A percentile compares a stretch with the other conserved stretches of the same genome.
These are phyloP conservation scores for Houttuynia cordata DNA, from an alignment of 164 flowering plant genomes.

Conservation along the genomic window DNA sequence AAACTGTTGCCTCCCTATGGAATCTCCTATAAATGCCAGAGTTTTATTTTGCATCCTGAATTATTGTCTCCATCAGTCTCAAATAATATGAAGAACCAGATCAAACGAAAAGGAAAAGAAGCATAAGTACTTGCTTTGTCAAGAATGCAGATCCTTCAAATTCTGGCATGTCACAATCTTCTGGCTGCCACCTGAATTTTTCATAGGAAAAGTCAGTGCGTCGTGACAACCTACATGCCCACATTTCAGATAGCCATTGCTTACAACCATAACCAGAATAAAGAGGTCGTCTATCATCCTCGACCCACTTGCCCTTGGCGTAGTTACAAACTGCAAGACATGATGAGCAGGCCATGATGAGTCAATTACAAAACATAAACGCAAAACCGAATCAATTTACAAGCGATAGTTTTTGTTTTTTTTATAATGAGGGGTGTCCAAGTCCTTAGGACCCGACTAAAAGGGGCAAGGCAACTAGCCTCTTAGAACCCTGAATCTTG, in stretches of 20 bases:
- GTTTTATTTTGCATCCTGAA: slow-evolving; percentile 69
- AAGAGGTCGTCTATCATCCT: slow-evolving; percentile 43
- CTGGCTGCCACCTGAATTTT: slow-evolving; percentile 60
- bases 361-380: neutral
- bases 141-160: slow-evolving; percentile 46
- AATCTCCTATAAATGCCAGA: slow-evolving; percentile 68
- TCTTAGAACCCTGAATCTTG: too few relatives aligned
- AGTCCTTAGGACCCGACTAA: too few relatives aligned
- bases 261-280: slow-evolving; percentile 73
- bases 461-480: too few relatives aligned
- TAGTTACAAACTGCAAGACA: slow-evolving; percentile 47
- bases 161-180: slow-evolving; percentile 49
- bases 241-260: slow-evolving; percentile 68
- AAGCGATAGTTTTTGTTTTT: neutral
- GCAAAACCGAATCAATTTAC: neutral
- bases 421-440: too few relatives aligned
- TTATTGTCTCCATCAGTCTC: slow-evolving; percentile 1
- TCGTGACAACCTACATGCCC: slow-evolving; percentile 72
- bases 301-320: slow-evolving; percentile 75
- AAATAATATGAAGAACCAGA: neutral
- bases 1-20: slow-evolving; percentile 69
- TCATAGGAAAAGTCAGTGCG: slow-evolving; percentile 65
- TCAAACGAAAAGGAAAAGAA: neutral
- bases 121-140: slow-evolving; percentile 25
- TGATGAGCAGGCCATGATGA: neutral